Base-by-base conservation (phyloP, 140 eudicot genomes). In the Oenanthe javanica region DNA sequence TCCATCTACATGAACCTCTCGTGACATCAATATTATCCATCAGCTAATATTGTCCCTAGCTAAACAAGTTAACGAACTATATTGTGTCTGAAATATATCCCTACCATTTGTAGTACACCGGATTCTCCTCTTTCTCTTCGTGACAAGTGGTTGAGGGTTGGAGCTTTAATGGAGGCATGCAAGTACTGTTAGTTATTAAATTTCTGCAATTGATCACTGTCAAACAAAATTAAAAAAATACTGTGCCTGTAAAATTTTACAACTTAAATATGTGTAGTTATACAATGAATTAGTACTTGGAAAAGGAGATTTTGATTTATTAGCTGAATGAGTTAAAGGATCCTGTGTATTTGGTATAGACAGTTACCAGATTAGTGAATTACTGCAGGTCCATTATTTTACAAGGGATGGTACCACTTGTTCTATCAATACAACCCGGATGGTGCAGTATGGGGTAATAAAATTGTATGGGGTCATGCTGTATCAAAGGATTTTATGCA, bases 391-490 rank as follows among this genome's bases (percentile, higher is more conserved):
- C 98, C 98, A n/a, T 72, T 93, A 18, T 86, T 81, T 45, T 91
- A 93, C 93, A 88, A 93, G 45, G 98, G 96, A 81, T 89, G 92
- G 93, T 93, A 93, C 81, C 98, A 93, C 66, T 83, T 93, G 55
- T 93, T 93, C 84, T 93, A 93, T 86, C 98, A 93, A 80, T 91
- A 93, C 88, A 92, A 93, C 66, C 98, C 98, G 0, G 87, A 82
- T n/a, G 98, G 86, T 9, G 89, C 98, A 18, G 84, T 89, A 7
- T 93, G 98, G 98, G 98, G 98, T 50, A 90, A 89, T 79, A 73
- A 73, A 73, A 93, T 93, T 25, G 92, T 87, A 4, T 93, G 98
- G 98, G 98, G 98, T 57, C 98, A 93, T 72, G 92, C 98, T 2
- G 90, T 87, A 18, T 93, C 97, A 9, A 86, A 80, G 81, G 97